Evolutionary conservation across 1,284 basidiomycete genomes (phyloP), one percentile per base, ranked within the genome.

Genomic region (Heliocybe sulcata): DNA sequence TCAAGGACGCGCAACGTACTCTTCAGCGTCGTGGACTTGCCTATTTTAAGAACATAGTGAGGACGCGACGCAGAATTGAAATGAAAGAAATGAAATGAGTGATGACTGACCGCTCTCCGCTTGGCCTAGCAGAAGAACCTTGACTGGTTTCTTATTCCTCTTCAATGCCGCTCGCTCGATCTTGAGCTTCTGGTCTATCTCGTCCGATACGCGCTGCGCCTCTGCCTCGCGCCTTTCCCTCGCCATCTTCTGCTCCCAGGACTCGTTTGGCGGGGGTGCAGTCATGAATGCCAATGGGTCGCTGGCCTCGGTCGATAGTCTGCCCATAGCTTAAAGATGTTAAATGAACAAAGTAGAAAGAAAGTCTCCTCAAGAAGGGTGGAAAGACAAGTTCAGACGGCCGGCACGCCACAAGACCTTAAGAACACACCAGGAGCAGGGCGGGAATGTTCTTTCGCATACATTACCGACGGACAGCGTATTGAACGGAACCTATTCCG

Each of bases 81-180:
- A 45, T 23, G 45, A 49, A 52, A 20, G 47, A 14, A 12, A 25
- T 53, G 51, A 22, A 45, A 19, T 31, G 25, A 38, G 29, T 52
- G 31, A 29, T 22, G 47, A 72, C 76, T 57, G 59, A 77, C 86
- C 86, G 60, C 83, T 86, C 69, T 88, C 85, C 60, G 84, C 85
- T 67, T 89, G 86, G 12, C 86, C 85, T 6, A 87, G 72, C 10
- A 87, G 62, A 2, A 87, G 64, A 4, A 87, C 76, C 59, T 80
- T 80, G 26, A 87, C 77, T 1, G 76, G 64, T 42, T 68, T 64
- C 59, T 76, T 77, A 58, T 77, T 69, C 64, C 77, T 79, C 70
- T 75, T 82, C 62, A 80, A 60, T 3, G 72, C 69, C 2, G 63
- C 72, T 54, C 66, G 72, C 58, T 83, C 82, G 42, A 63, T 69